Evolutionary conservation across 345 rosid species (phyloP).

Genomic region (Linum lewisii): DNA sequence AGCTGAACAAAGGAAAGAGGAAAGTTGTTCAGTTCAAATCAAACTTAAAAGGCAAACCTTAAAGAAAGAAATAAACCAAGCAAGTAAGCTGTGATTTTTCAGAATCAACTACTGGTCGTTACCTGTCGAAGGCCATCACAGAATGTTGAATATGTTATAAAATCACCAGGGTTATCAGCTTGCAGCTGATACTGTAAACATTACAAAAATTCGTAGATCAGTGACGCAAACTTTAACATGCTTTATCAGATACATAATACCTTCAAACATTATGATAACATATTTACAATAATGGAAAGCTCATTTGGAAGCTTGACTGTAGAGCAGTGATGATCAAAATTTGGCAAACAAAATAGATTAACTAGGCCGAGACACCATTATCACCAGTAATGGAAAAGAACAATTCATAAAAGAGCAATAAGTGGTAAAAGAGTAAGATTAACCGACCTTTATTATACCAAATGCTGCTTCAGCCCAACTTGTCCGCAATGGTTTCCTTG

Average conservation of each 20-base stretch:
- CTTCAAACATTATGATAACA: not conserved
- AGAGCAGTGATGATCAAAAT: not conserved
- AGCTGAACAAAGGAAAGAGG: conserved; percentile 38
- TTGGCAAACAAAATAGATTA: not conserved
- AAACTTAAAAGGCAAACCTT: conserved; percentile 1
- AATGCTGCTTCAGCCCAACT: conserved; percentile 96
- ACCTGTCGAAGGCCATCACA: conserved; percentile 84
- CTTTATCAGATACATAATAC: not conserved
- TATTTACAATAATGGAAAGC: not conserved
- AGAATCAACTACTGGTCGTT: not conserved
- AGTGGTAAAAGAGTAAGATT: not conserved
- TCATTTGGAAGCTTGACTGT: too few relatives aligned
- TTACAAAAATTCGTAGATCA: conserved; percentile 13
- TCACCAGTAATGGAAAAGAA: not conserved
- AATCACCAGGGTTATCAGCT: conserved; percentile 45
- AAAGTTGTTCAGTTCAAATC: not conserved
- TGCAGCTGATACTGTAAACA: conserved; percentile 55
- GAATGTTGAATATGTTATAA: conserved; percentile 57
- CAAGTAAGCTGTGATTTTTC: too few relatives aligned
- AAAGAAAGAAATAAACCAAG: not conserved
- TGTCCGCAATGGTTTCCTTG: conserved; percentile 56
- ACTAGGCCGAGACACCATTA: not conserved
- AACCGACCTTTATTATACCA: conserved; percentile 85
- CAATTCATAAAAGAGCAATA: not conserved
- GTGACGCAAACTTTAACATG: conserved; percentile 14